Evolutionary conservation across 2,329 filamentous ascomycete genomes (phyloP), one percentile per base, ranked within the genome.

Genomic region (Coniella vitis): DNA sequence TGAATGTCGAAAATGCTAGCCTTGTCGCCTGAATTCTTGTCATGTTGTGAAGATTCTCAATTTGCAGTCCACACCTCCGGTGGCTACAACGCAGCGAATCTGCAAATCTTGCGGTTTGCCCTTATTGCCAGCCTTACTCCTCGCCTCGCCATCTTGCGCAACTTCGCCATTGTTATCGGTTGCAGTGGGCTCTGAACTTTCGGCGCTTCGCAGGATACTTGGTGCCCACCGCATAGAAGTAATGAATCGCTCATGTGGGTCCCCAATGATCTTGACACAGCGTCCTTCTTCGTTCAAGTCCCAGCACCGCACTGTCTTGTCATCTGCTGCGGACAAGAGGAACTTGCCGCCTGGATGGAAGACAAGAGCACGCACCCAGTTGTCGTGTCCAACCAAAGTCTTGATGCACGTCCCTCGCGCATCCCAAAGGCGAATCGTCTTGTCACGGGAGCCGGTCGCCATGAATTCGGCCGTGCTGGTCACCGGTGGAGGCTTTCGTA

Each of bases 281-380:
- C 90, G 90, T 37, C 87, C 88, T 64, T 95, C 90, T 63, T 97
- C 91, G 21, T 79, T 78, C 21, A 97, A 71, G 69, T 97, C 91
- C 91, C 91, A 97, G 71, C 90, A 96, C 48, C 90, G 78, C 52
- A 97, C 75, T 4, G 88, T 90, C 70, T 93, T 95, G 69, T 97
- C 91, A 63, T 97, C 91, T 14, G 85, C 79, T 17, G 86, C 87
- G 7, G 85, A 90, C 5, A 97, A 69, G 1, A 97, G 75, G 60
- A 93, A 96, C 66, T 91, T 94, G 38, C 91, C 91, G 8, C 88
- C 87, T 0, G 91, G 91, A 60, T 96, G 91, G 65, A 95, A 97
- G 9, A 89, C 82, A 5, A 96, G 68, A 1, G 79, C 86, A 29
- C 89, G 82, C 8, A 97, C 81, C 91, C 91, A 97, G 63, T 96